phyloP scores from a whole-genome alignment of 148 eudicot genomes.

The Diospyros kaki region DNA sequence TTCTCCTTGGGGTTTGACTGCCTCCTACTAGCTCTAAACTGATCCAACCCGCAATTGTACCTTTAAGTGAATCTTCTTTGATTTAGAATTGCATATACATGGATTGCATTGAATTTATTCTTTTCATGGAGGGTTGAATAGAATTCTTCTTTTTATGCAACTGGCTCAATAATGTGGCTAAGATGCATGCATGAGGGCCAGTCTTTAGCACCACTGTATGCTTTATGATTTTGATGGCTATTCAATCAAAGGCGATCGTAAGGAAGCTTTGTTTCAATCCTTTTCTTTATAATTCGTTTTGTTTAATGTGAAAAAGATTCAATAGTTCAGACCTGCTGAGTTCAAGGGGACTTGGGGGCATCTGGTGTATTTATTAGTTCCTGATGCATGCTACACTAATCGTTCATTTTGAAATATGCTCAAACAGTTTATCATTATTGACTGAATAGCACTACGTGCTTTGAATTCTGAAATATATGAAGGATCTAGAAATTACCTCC shows the following conservation, averaged over 20 bases:
- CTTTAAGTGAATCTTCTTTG: not conserved
- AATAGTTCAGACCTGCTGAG: not conserved
- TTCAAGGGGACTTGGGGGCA: not conserved
- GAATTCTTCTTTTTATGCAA: constrained; percentile 14
- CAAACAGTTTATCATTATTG: not conserved
- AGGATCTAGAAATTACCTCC: not conserved
- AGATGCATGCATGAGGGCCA: constrained; percentile 13
- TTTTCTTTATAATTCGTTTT: not conserved
- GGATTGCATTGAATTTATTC: constrained; percentile 13
- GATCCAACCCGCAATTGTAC: not conserved
- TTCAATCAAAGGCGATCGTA: constrained; percentile 1
- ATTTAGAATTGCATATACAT: not conserved
- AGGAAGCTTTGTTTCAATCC: not conserved
- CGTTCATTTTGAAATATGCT: not conserved
- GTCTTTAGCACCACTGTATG: constrained; percentile 1
- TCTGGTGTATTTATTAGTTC: not conserved
- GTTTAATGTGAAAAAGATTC: not conserved
- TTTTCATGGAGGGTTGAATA: constrained; percentile 1
- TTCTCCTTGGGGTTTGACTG: constrained; percentile 19
- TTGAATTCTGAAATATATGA: not conserved
- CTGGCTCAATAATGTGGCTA: constrained; percentile 11
- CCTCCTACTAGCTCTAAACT: not conserved
- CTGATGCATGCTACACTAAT: not conserved
- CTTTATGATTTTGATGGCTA: constrained; percentile 11
- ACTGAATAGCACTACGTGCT: not conserved